These are phyloP conservation scores for Zymoseptoria crescenta DNA, from an alignment of 2,329 filamentous ascomycete species.

Conservation along the genomic window DNA sequence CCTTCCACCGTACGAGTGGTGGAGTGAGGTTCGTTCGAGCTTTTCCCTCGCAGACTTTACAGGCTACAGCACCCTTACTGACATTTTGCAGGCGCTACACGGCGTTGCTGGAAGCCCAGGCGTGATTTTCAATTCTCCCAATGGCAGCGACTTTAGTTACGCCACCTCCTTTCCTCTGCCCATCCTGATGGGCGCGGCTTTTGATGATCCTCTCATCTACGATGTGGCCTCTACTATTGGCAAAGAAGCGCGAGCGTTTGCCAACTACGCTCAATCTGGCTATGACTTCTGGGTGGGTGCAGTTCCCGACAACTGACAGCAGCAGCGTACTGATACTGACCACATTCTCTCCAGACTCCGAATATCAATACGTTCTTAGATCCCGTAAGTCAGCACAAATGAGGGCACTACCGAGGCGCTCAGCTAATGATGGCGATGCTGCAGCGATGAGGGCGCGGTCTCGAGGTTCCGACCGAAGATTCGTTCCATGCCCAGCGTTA, in stretches of 20 bases:
- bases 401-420: no score
- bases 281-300: constrained; percentile 5
- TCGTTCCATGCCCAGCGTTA: constrained; percentile 8
- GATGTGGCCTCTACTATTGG: constrained; percentile 47
- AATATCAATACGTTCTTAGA: constrained; percentile 10
- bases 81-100: not conserved
- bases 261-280: constrained; percentile 14
- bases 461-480: constrained; percentile 14
- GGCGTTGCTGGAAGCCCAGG: not conserved
- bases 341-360: no score
- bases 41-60: no score
- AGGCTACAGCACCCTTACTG: no score
- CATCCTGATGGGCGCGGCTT: constrained; percentile 9
- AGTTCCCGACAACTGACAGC: no score
- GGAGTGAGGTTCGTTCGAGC: no score
- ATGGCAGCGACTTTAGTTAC: constrained; percentile 2
- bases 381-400: not conserved
- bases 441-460: constrained; percentile 16
- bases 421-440: no score
- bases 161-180: constrained; percentile 1
- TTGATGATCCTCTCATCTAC: constrained; percentile 55
- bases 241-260: constrained; percentile 57
- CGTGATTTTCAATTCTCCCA: not conserved
- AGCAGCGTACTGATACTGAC: no score
- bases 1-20: not conserved